Evolutionary conservation across 106 monocot species (phyloP), one percentile per base, ranked within the genome.

Genomic region (Allium cepa): DNA sequence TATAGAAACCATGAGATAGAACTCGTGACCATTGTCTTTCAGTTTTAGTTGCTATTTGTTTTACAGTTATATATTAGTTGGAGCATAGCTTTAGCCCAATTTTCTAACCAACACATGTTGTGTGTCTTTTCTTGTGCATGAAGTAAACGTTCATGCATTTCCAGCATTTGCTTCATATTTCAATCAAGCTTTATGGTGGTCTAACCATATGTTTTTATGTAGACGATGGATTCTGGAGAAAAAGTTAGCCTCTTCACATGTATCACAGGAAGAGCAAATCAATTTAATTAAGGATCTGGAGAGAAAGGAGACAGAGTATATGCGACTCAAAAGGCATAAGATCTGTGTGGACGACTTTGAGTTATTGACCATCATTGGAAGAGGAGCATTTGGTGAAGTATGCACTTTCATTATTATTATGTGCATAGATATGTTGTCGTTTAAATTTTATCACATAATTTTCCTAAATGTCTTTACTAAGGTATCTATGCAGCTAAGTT

Each of bases 301-400:
- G 76, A 77, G 89, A 17, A 97, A 97, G 78, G 97, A 97, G 71
- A 97, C 97, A 47, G 92, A 97, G 61, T 97, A 81, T 73, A 97
- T 97, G 87, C 83, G 97, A 61, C 86, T 97, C 46, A 97, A 92
- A 65, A 89, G 97, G 66, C 92, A 97, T 60, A 97, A 97, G 74
- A 97, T 97, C 26, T 97, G 97, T 63, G 92, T 85, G 18, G 97
- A 97, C 79, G 97, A 97, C 75, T 91, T 97, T 84, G 92, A 92
- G 66, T 80, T 97, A 36, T 72, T 92, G 64, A 92, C 86, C 64
- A 97, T 97, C 59, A 92, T 97, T 74, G 92, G 92, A 8, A 88
- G 92, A 82, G 96, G 97, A 68, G 97, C 97, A 69, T 97, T 84
- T 78, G 91, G 96, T 75, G 92, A 92, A 88, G 96, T 97, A 57